These are phyloP conservation scores for Gymnopilus dilepis DNA, from an alignment of 768 basidiomycete genomes.

Conservation along the genomic window DNA sequence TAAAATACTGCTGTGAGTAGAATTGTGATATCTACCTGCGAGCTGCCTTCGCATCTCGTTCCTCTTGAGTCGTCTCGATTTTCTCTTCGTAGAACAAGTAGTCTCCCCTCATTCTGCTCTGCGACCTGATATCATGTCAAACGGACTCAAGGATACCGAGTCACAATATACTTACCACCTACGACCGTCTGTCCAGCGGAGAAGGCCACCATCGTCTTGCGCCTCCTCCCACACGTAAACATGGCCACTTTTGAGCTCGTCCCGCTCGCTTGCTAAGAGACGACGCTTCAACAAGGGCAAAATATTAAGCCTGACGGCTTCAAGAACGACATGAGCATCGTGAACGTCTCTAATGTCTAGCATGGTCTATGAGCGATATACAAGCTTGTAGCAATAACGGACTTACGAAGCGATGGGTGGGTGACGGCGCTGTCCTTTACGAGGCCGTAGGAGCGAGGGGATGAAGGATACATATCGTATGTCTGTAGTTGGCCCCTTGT, in stretches of 20 bases:
- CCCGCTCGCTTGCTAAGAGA: conserved; percentile 71
- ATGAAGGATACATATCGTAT: conserved; percentile 26
- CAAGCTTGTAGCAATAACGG: background rate
- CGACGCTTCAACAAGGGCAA: conserved; percentile 75
- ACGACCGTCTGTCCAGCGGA: conserved; percentile 84
- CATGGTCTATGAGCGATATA: background rate
- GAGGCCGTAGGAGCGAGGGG: conserved; percentile 26
- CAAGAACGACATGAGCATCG: conserved; percentile 77
- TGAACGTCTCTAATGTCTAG: conserved; percentile 82
- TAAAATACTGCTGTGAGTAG: background rate
- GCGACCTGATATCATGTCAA: conserved; percentile 58
- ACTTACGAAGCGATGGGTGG: conserved; percentile 54
- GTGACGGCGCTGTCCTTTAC: conserved; percentile 40
- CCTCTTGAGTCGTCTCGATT: conserved; percentile 79
- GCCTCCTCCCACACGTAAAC: conserved; percentile 90
- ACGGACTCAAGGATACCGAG: background rate
- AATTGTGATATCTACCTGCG: conserved; percentile 56
- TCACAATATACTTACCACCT: conserved; percentile 56
- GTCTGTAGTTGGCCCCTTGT: conserved; percentile 1
- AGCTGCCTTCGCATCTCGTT: conserved; percentile 80
- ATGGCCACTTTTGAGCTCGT: conserved; percentile 72
- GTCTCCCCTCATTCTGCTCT: conserved; percentile 83
- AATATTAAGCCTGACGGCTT: conserved; percentile 74
- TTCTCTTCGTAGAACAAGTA: conserved; percentile 88
- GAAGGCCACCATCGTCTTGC: conserved; percentile 69